Percentiles rank a stretch among this genome's conserved stretches.
phyloP scores from a whole-genome alignment of 2,329 filamentous ascomycete species.

The Pseudocercospora vitis region DNA sequence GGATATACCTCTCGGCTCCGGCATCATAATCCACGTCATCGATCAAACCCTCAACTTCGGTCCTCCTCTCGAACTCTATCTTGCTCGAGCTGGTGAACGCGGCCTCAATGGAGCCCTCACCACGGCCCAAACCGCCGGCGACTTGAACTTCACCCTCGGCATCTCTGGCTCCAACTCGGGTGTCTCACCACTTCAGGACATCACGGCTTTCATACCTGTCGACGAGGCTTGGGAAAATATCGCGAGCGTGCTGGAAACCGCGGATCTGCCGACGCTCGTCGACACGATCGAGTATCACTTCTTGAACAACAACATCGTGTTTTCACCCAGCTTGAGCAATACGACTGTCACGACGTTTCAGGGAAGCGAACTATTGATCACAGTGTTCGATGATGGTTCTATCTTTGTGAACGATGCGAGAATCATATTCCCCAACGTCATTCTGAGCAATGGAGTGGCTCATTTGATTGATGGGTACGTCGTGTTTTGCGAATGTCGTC shows the following conservation, averaged over 20 bases:
- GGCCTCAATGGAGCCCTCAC: conserved; percentile 10
- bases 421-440: conserved; percentile 6
- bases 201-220: conserved; percentile 9
- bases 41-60: conserved; percentile 6
- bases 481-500: too few relatives aligned
- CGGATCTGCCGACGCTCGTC: not conserved
- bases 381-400: not conserved
- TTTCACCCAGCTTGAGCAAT: not conserved
- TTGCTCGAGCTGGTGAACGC: not conserved
- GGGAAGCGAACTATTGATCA: not conserved
- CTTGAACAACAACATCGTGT: conserved; percentile 2
- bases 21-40: conserved; percentile 13
- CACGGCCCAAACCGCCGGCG: not conserved
- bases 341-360: not conserved
- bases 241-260: conserved; percentile 4
- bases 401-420: conserved; percentile 8
- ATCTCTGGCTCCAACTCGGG: not conserved
- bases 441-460: conserved; percentile 4
- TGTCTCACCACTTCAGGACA: not conserved
- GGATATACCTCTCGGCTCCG: conserved; percentile 12
- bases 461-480: conserved; percentile 6
- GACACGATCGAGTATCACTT: not conserved
- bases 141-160: conserved; percentile 7
- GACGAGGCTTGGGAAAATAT: conserved; percentile 5
- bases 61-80: conserved; percentile 10